These are phyloP conservation scores for Pseudogymnoascus pannorum DNA, from an alignment of 2,329 filamentous ascomycete genomes.

Conservation along the genomic window DNA sequence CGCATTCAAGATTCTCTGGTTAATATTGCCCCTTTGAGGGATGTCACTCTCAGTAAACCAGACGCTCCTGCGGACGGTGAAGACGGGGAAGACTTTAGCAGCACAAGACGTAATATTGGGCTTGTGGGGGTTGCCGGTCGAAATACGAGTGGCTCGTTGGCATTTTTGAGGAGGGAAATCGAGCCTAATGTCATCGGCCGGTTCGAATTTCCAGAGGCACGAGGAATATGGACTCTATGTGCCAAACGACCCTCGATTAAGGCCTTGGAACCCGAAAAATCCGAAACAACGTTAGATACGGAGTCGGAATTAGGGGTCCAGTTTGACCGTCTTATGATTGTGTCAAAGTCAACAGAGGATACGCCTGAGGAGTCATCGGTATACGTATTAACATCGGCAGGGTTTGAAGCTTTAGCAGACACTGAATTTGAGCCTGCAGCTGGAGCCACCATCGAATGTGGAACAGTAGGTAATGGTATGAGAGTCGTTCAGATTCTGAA, in stretches of 20 bases:
- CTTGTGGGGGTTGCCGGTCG: slow-evolving; percentile 56
- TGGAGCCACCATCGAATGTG: slow-evolving; percentile 78
- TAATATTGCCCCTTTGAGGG: slow-evolving; percentile 72
- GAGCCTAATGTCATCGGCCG: slow-evolving; percentile 64
- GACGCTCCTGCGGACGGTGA: slow-evolving; percentile 38
- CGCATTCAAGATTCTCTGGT: slow-evolving; percentile 68
- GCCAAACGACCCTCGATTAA: slow-evolving; percentile 61
- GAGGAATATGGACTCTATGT: slow-evolving; percentile 74
- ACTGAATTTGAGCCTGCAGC: slow-evolving; percentile 90
- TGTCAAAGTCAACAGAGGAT: slow-evolving; percentile 57
- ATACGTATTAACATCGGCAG: slow-evolving; percentile 64
- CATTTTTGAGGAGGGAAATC: slow-evolving; percentile 70
- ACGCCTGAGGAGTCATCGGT: slow-evolving; percentile 72
- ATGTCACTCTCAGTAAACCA: slow-evolving; percentile 61
- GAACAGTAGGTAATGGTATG: slow-evolving; percentile 70
- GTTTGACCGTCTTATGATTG: slow-evolving; percentile 75
- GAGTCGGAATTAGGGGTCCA: slow-evolving; percentile 54
- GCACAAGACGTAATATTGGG: slow-evolving; percentile 50
- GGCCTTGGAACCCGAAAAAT: slow-evolving; percentile 44
- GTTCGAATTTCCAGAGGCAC: slow-evolving; percentile 65
- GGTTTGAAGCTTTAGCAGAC: slow-evolving; percentile 67
- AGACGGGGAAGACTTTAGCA: slow-evolving; percentile 36
- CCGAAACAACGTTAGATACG: slow-evolving; percentile 35
- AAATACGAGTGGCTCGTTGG: slow-evolving; percentile 61
- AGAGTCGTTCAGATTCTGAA: slow-evolving; percentile 82